These are phyloP conservation scores for Mycena vitilis DNA, from an alignment of 768 basidiomycete genomes.

Conservation along the genomic window DNA sequence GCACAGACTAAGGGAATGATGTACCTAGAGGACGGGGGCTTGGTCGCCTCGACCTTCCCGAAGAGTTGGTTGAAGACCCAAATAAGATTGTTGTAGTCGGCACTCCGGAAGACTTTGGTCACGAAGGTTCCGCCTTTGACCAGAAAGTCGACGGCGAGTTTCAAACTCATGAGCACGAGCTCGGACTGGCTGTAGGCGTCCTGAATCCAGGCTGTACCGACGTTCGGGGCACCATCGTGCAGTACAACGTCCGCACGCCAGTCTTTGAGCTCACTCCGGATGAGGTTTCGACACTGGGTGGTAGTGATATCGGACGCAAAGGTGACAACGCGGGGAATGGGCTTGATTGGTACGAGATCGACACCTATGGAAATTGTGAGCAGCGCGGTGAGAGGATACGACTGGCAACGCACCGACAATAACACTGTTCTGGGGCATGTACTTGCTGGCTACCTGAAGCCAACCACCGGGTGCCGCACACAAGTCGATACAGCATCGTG, in stretches of 20 bases:
- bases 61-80: conserved; percentile 99
- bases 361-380: conserved; percentile 69
- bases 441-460: conserved; percentile 98
- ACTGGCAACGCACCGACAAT: conserved; percentile 77
- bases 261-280: conserved; percentile 91
- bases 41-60: conserved; percentile 96
- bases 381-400: conserved; percentile 12
- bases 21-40: conserved; percentile 97
- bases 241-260: conserved; percentile 99
- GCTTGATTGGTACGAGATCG: conserved; percentile 95
- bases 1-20: conserved; percentile 2
- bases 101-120: conserved; percentile 98
- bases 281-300: conserved; percentile 84
- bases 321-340: conserved; percentile 92
- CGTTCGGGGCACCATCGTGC: conserved; percentile 99
- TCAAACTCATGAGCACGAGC: conserved; percentile 94
- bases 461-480: conserved; percentile 99
- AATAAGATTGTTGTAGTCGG: conserved; percentile 97
- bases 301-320: conserved; percentile 97
- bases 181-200: conserved; percentile 98
- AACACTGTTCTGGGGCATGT: conserved; percentile 93
- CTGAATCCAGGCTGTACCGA: conserved; percentile 99
- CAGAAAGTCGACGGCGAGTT: conserved; percentile 95
- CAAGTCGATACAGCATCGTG: conserved; percentile 95
- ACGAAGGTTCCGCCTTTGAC: conserved; percentile 94